phyloP scores from a whole-genome alignment of 2,329 filamentous ascomycete genomes.

The Colletotrichum euphorbiae region DNA sequence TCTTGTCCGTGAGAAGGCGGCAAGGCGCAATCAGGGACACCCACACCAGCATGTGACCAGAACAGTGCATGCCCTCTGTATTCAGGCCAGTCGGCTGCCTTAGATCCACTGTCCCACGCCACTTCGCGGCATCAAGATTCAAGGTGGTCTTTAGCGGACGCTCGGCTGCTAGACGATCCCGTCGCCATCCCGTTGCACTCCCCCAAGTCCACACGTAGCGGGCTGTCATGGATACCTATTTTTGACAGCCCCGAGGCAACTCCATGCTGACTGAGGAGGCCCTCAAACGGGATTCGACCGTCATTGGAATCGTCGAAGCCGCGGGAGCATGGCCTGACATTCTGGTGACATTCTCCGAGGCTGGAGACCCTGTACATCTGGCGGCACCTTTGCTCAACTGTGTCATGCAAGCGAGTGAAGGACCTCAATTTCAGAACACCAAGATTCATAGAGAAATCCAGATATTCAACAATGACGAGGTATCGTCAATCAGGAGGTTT shows the following conservation, averaged over 20 bases:
- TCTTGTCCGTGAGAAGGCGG: conserved; percentile 11
- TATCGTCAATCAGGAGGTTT: no score
- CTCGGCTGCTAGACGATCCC: conserved; percentile 25
- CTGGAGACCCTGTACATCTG: no score
- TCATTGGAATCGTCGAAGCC: no score
- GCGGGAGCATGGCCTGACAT: no score
- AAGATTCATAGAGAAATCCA: no score
- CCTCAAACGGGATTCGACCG: not conserved
- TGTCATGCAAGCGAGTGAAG: no score
- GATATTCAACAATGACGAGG: no score
- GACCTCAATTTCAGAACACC: no score
- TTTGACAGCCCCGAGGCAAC: conserved; percentile 11
- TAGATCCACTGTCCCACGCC: conserved; percentile 26
- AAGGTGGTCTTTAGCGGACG: conserved; percentile 28
- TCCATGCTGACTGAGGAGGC: conserved; percentile 5
- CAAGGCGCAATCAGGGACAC: conserved; percentile 30
- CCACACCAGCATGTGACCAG: conserved; percentile 36
- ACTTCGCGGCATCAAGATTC: conserved; percentile 6
- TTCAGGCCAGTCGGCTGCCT: conserved; percentile 25
- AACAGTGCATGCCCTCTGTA: conserved; percentile 31
- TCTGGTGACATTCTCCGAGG: no score
- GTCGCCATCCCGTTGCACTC: conserved; percentile 11
- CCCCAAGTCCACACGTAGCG: not conserved
- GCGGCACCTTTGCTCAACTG: no score
- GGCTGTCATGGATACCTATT: conserved; percentile 20